Evolutionary conservation across 1,284 basidiomycete species (phyloP), one percentile per base, ranked within the genome.

Genomic region (Apiotrichum siamense): DNA sequence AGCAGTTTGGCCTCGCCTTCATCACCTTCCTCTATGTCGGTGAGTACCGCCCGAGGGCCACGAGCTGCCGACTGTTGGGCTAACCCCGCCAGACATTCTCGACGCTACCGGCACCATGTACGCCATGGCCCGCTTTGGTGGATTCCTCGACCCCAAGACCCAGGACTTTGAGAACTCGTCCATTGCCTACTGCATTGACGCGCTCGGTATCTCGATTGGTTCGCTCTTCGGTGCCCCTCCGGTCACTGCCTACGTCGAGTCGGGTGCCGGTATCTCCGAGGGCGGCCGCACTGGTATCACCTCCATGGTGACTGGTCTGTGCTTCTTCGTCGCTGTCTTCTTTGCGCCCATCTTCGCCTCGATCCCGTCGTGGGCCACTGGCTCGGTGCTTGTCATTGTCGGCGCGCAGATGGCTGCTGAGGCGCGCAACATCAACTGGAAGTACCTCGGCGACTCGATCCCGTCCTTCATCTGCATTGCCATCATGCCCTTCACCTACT

Each of bases 101-200:
- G 76, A 80, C 55, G 79, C 77, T 24, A 82, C 78, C 43, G 86
- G 88, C 65, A 91, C 89, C 2, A 75, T 92, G 12, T 90, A 90
- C 72, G 85, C 89, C 38, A 92, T 93, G 89, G 86, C 88, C 45
- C 88, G 87, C 66, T 90, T 91, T 60, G 88, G 89, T n/a, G 87
- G 87, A 21, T 80, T 93, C 12, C 86, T 87, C 50, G 85, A 92
- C 68, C 85, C 84, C 2, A 80, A 86, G 15, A 90, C 88, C 17
- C 77, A 88, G 54, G 89, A 93, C 73, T 93, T 93, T 65, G 89
- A 93, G 74, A 82, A 84, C 57, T 87, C 84, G 21, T 89, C 86
- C 6, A 77, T 87, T 49, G 89, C 88, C 6, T 92, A 89, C 75
- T 87, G 86, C 60, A 80, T 88, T 51, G 67, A 70, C 52, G 66